Conservation (phyloP, 2,329 filamentous ascomycete species). For the Camptophora hylomeconis region DNA sequence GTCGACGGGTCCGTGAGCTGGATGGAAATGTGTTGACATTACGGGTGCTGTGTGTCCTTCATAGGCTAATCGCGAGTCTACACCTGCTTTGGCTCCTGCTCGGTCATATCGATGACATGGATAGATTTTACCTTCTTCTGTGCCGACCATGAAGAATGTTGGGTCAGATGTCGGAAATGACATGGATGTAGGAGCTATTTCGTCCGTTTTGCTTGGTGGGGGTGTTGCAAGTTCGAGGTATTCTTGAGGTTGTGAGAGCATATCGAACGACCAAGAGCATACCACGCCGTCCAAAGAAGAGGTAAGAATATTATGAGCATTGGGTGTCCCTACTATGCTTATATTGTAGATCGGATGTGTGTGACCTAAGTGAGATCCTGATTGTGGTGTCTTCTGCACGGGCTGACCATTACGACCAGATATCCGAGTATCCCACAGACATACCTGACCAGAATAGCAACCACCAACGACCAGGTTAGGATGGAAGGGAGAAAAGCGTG, state of each 20-base stretch:
- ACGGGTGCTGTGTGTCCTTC: slow-evolving; percentile 84
- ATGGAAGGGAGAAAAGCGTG: slow-evolving; percentile 97
- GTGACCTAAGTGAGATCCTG: slow-evolving; percentile 56
- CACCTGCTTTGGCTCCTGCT: slow-evolving; percentile 89
- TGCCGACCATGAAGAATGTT: slow-evolving; percentile 93
- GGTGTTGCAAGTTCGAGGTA: slow-evolving; percentile 78
- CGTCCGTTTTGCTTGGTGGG: slow-evolving; percentile 78
- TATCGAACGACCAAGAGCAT: slow-evolving; percentile 95
- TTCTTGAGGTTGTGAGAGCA: slow-evolving; percentile 93
- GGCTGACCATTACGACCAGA: slow-evolving; percentile 54
- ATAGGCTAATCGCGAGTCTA: slow-evolving; percentile 80
- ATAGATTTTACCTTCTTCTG: slow-evolving; percentile 91
- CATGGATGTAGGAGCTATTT: slow-evolving; percentile 87
- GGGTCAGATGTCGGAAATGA: slow-evolving; percentile 91
- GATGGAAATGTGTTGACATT: slow-evolving; percentile 93
- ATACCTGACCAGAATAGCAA: slow-evolving; percentile 89
- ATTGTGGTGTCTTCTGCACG: slow-evolving; percentile 90
- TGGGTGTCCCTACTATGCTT: slow-evolving; percentile 92
- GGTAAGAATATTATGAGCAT: slow-evolving; percentile 96
- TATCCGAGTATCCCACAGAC: slow-evolving; percentile 91
- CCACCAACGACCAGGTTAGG: slow-evolving; percentile 92
- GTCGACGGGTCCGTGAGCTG: slow-evolving; percentile 80
- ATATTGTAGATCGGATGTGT: slow-evolving; percentile 94
- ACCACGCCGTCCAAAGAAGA: slow-evolving; percentile 94
- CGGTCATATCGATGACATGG: slow-evolving; percentile 96